A percentile compares a stretch with the other conserved stretches of the same genome.
These are phyloP conservation scores for Ammopiptanthus mongolicus DNA, from an alignment of 306 rosid genomes.

Conservation along the genomic window DNA sequence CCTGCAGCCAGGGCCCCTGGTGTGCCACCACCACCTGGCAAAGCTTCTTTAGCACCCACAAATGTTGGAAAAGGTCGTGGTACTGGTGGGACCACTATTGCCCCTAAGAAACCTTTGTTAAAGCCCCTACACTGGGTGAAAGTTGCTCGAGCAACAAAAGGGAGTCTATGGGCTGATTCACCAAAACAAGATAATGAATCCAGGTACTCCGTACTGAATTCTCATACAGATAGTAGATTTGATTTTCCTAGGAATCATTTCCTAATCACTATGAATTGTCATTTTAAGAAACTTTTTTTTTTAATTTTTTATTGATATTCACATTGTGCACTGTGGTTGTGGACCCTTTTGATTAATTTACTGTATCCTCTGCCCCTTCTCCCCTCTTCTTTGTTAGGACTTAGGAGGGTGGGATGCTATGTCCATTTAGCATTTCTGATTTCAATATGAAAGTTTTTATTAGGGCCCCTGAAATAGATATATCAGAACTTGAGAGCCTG, in stretches of 20 bases:
- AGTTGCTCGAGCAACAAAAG: slow-evolving; percentile 83
- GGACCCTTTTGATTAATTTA: slow-evolving; percentile 10
- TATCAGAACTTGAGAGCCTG: slow-evolving; percentile 91
- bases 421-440: slow-evolving; percentile 29
- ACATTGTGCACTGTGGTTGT: slow-evolving; percentile 1
- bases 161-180: slow-evolving; percentile 96
- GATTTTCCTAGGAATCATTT: background rate
- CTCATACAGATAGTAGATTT: background rate
- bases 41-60: slow-evolving; percentile 41
- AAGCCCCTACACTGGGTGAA: slow-evolving; percentile 96
- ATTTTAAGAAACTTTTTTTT: background rate
- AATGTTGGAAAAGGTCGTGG: slow-evolving; percentile 64
- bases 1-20: slow-evolving; percentile 11
- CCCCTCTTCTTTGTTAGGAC: background rate
- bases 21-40: slow-evolving; percentile 36
- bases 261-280: background rate
- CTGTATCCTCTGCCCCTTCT: background rate
- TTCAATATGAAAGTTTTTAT: slow-evolving; percentile 27
- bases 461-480: slow-evolving; percentile 97
- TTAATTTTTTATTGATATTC: background rate
- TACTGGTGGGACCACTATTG: slow-evolving; percentile 34
- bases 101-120: slow-evolving; percentile 67
- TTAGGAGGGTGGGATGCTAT: slow-evolving; percentile 6
- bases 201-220: slow-evolving; percentile 48
- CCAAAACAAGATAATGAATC: slow-evolving; percentile 69